Conservation (phyloP, 257 asterid species). For the Lavandula angustifolia region DNA sequence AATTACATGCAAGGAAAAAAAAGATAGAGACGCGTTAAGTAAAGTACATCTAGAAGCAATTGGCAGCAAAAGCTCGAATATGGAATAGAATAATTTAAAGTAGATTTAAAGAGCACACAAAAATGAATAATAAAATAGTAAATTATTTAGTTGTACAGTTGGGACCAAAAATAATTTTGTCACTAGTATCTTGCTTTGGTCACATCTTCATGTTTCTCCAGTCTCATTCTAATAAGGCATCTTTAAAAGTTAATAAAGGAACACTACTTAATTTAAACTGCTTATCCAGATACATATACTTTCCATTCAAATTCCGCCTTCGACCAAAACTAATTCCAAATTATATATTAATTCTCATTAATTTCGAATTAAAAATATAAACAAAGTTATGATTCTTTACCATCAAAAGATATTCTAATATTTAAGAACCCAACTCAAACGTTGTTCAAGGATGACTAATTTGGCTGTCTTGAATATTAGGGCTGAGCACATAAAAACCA, state of each 20-base stretch:
- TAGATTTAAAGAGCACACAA: slow-evolving; percentile 34
- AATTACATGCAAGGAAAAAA: slow-evolving; percentile 21
- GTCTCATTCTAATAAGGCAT: slow-evolving; percentile 17
- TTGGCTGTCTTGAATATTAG: too few relatives aligned
- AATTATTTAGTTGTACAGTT: slow-evolving; percentile 11
- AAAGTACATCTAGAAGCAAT: slow-evolving; percentile 37
- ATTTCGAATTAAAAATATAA: too few relatives aligned
- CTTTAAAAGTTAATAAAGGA: neutral
- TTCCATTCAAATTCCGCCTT: too few relatives aligned
- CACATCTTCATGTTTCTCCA: neutral
- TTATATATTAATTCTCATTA: too few relatives aligned
- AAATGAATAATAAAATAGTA: slow-evolving; percentile 23
- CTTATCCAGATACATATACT: too few relatives aligned
- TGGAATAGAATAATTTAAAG: slow-evolving; percentile 47
- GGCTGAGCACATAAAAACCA: too few relatives aligned
- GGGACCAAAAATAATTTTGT: neutral
- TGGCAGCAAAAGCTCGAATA: slow-evolving; percentile 44
- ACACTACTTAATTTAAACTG: slow-evolving; percentile 3
- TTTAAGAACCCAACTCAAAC: too few relatives aligned
- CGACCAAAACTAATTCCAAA: too few relatives aligned
- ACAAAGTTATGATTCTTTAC: too few relatives aligned
- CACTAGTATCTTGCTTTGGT: too few relatives aligned
- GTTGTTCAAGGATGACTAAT: too few relatives aligned
- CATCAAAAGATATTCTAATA: too few relatives aligned
- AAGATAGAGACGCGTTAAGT: slow-evolving; percentile 16